phyloP scores from a whole-genome alignment of 306 rosid species.

The Castanea crenata region DNA sequence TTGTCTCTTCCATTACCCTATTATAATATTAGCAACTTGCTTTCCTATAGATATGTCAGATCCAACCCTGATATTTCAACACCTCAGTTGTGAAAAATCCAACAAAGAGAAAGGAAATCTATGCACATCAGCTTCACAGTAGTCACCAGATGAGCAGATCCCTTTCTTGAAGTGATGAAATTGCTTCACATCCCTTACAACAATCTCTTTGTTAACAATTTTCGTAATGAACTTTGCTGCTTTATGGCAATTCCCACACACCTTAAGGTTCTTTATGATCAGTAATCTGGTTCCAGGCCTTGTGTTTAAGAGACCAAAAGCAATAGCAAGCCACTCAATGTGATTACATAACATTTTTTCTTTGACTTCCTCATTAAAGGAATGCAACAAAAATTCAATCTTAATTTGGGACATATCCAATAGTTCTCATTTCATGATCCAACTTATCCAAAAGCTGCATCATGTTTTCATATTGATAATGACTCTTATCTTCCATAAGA shows the following conservation, averaged over 20 bases:
- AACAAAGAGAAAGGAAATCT: no score
- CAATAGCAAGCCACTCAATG: slow-evolving; percentile 1
- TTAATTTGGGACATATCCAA: background rate
- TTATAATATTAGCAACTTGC: no score
- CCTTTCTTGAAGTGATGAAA: slow-evolving; percentile 1
- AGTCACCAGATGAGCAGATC: background rate
- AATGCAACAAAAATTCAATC: background rate
- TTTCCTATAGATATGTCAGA: no score
- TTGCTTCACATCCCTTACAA: background rate
- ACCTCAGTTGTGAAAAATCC: no score
- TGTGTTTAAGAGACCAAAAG: slow-evolving; percentile 5
- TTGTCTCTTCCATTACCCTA: no score
- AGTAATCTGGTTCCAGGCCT: background rate
- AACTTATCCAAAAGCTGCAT: background rate
- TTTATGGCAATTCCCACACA: background rate
- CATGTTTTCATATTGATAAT: background rate
- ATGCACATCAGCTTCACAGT: background rate
- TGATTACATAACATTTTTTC: background rate
- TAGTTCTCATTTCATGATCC: background rate
- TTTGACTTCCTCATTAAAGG: slow-evolving; percentile 2
- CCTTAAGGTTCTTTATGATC: background rate
- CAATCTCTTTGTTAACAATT: background rate
- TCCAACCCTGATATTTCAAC: no score
- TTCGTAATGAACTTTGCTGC: background rate
- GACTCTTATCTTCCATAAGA: slow-evolving; percentile 43